Evolutionary conservation across 2,329 filamentous ascomycete genomes (phyloP).

Genomic region (Pseudodiploospora longispora): DNA sequence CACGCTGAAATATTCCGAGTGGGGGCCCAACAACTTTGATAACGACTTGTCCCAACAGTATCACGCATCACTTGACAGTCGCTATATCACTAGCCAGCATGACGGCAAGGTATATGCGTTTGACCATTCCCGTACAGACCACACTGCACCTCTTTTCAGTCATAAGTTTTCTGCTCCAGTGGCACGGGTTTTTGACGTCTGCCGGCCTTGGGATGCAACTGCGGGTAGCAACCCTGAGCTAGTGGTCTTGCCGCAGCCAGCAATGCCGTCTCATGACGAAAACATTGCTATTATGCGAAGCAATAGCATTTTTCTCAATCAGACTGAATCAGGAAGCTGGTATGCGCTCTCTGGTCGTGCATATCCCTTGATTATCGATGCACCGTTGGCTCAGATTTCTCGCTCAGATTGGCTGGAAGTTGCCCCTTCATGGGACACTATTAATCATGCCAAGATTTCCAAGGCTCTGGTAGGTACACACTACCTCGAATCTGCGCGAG

Average conservation of each 20-base stretch:
- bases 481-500: conserved; percentile 39
- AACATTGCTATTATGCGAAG: conserved; percentile 44
- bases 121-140: conserved; percentile 51
- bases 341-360: conserved; percentile 82
- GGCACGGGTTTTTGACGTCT: conserved; percentile 81
- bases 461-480: conserved; percentile 66
- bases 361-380: conserved; percentile 78
- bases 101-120: conserved; percentile 80
- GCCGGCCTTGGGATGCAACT: conserved; percentile 59
- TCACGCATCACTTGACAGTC: conserved; percentile 68
- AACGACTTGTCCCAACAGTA: conserved; percentile 82
- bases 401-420: conserved; percentile 41
- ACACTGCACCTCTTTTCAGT: conserved; percentile 52
- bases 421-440: conserved; percentile 29
- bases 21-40: conserved; percentile 88
- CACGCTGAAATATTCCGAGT: conserved; percentile 87
- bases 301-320: conserved; percentile 74
- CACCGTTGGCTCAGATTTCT: conserved; percentile 38
- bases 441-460: conserved; percentile 41
- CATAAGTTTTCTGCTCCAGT: conserved; percentile 70
- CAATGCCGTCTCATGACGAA: conserved; percentile 50
- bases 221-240: conserved; percentile 63
- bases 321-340: conserved; percentile 80
- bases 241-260: conserved; percentile 78
- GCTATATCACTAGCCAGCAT: conserved; percentile 80